A percentile compares a stretch with the other conserved stretches of the same genome.
These are phyloP conservation scores for Naegleria gruberi DNA, from an alignment of 208 protist species.

Conservation along the genomic window DNA sequence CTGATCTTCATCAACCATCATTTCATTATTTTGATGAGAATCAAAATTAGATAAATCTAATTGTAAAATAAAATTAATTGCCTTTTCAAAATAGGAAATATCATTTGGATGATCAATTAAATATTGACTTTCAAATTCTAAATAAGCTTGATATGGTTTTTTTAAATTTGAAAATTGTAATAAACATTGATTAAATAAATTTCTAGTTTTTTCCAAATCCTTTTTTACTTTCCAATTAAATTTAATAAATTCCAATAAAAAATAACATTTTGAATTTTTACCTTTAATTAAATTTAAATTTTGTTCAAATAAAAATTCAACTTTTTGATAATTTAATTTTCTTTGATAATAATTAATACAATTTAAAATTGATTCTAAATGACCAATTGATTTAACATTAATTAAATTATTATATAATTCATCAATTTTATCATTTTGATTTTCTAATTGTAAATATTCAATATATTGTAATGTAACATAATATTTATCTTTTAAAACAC, in stretches of 20 bases:
- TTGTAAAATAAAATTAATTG: neutral
- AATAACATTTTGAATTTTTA: neutral
- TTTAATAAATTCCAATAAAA: neutral
- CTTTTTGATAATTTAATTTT: neutral
- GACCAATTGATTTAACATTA: neutral
- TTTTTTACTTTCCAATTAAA: neutral
- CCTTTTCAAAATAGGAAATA: neutral
- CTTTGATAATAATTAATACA: neutral
- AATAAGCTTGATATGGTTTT: neutral
- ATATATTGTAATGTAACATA: neutral
- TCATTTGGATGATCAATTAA: neutral
- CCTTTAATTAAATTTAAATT: neutral
- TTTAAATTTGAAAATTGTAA: neutral
- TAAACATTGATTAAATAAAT: neutral
- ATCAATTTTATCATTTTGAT: neutral
- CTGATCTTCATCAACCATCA: neutral
- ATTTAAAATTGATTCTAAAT: neutral
- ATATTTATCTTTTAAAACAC: slow-evolving; percentile 7
- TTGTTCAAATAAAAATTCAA: neutral
- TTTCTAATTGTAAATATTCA: neutral
- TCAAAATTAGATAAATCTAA: neutral
- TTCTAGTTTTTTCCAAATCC: neutral
- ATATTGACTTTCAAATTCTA: neutral
- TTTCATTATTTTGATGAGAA: neutral
- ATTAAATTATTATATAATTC: neutral